Base-by-base conservation (phyloP, 495 filamentous ascomycete species). In the Apodospora peruviana region DNA sequence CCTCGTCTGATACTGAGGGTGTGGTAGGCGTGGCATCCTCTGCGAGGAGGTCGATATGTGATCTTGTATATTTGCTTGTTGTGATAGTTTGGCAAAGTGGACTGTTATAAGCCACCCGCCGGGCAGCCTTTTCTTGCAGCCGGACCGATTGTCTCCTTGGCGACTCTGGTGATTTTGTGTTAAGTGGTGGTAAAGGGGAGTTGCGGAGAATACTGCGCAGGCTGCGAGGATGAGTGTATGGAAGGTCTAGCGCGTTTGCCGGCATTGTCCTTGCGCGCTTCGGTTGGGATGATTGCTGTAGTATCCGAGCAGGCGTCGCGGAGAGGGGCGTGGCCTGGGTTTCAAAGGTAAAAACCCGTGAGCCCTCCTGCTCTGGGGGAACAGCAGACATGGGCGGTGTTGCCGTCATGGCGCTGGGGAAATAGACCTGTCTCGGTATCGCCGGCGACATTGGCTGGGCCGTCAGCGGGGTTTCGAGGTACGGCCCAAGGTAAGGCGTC, bases 201-300 rank as follows among this genome's bases (percentile, higher is more conserved):
- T 90, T 90, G 60, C 85, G 83, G 24, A 90, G 72, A 62, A 90
- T 90, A 64, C 83, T 86, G 51, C 78, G 81, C 5, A 88, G 73
- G 5, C 77, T 77, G 16, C 81, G 73, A 2, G 84, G 80, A 11
- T 80, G 78, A 35, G 77, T 82, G 62, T 90, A 90, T 14, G 86
- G 83, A 20, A 73, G 64, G 34, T 56, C 56, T 12, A 40, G 24
- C 29, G 47, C 41, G 22, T 46, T 25, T 18, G 51, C 44, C 2
- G 63, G 58, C 36, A 67, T 53, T 1, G 70, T 72, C n/a, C 67
- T 67, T 22, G 66, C 55, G 42, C 71, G 57, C n/a, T 65, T 65
- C 10, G 64, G 47, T 5, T 43, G 53, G 2, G 59, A 60, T 49
- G 67, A 61, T 40, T 66, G 59, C 40, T 59, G 58, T 37, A 60